A percentile compares a stretch with the other conserved stretches of the same genome.
These are phyloP conservation scores for Basidioascus undulatus DNA, from an alignment of 768 basidiomycete genomes.

Conservation along the genomic window DNA sequence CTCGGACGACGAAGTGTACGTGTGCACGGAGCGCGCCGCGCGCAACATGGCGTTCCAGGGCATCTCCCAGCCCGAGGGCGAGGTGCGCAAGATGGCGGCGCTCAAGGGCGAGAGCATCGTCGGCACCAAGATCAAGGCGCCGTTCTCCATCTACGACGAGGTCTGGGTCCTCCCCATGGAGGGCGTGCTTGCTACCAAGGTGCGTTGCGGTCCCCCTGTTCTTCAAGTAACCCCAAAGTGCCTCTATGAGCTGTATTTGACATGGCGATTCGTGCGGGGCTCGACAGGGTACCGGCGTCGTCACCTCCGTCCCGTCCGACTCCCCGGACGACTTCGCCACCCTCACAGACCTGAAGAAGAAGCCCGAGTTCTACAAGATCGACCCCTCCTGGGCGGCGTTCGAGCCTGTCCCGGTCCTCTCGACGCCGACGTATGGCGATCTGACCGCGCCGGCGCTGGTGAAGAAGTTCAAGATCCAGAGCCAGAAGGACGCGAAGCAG, in stretches of 20 bases:
- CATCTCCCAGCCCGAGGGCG: conserved; percentile 42
- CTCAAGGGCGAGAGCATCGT: conserved; percentile 55
- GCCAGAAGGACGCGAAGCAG: conserved; percentile 78
- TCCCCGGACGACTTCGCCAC: conserved; percentile 92
- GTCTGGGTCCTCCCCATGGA: conserved; percentile 99
- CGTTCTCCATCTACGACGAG: conserved; percentile 53
- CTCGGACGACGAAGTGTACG: conserved; percentile 49
- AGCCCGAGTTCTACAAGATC: conserved; percentile 88
- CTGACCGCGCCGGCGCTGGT: conserved; percentile 63
- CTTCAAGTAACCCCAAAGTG: neutral
- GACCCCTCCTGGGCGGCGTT: conserved; percentile 63
- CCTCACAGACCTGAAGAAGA: conserved; percentile 74
- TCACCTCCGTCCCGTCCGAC: conserved; percentile 93
- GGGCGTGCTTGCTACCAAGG: conserved; percentile 82
- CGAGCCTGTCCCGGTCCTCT: conserved; percentile 67
- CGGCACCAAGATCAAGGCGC: conserved; percentile 75
- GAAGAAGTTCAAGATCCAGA: conserved; percentile 77
- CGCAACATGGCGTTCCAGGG: conserved; percentile 98
- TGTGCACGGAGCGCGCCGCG: conserved; percentile 69
- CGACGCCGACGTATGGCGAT: conserved; percentile 77
- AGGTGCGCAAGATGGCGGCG: conserved; percentile 46
- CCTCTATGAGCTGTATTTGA: no score
- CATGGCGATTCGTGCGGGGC: no score
- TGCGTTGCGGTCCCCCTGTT: conserved; percentile 11
- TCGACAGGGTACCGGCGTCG: conserved; percentile 77